Evolutionary conservation across 2,329 filamentous ascomycete genomes (phyloP), one percentile per base, ranked within the genome.

Genomic region (Parascedosporium putredinis): DNA sequence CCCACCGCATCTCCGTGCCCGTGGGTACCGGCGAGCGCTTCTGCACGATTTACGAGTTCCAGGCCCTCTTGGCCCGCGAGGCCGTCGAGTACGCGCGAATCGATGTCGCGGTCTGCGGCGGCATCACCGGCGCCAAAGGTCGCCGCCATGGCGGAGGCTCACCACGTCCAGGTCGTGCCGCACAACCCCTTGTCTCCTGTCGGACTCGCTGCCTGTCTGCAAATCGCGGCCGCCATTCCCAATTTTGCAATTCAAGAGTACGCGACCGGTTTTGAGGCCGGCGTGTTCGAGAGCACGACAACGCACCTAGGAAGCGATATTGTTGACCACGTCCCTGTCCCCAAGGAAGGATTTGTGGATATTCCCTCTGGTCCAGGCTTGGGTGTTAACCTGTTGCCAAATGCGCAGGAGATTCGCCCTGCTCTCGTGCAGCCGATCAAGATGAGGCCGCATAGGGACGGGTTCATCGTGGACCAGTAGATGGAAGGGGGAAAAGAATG

Each of bases 311-410:
- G 34, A 18, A 49, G 47, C 20, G 42, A 88, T 59, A 70, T 81
- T 2, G 78, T 75, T 58, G 77, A 87, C 56, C 72, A 75, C 46
- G 76, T 86, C 0, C 87, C 83, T 71, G 69, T 78, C 36, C 77
- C 88, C 5, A 70, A 75, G n/a, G 74, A 78, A 42, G 84, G 84
- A 0, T 84, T 81, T 59, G 76, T 88, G 16, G 67, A 77, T 38
- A 63, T 81, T 10, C 68, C 78, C 58, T 75, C 62, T 1, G 81
- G 78, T 0, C 74, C 78, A 0, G 84, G 83, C 0, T 58, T 88
- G 49, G 84, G 84, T 0, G 84, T 88, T 55, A 81, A 88, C 18
- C 23, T 47, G 29, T 8, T 47, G 25, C 25, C n/a, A 18, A 34
- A 47, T 22, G 45, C 45, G n/a, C 45, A 47, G 3, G 45, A 34